A percentile compares a stretch with the other conserved stretches of the same genome.
Conservation (phyloP, 1,139 yeast genomes). For the Kurtzmaniella quercitrusa region DNA sequence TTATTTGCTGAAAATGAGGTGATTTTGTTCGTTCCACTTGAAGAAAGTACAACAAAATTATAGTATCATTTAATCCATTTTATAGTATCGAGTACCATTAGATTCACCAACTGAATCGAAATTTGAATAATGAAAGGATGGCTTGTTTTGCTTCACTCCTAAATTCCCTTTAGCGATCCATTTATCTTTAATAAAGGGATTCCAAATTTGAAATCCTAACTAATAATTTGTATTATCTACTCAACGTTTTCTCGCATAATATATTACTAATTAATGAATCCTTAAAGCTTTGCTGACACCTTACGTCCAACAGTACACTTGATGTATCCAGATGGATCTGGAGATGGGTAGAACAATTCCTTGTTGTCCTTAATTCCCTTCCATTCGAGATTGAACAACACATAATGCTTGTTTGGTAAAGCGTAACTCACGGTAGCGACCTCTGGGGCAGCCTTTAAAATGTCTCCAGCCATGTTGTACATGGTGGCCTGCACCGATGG, state of each 20-base stretch:
- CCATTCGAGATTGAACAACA: conserved; percentile 77
- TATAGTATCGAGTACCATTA: no score
- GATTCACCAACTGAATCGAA: no score
- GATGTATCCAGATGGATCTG: conserved; percentile 91
- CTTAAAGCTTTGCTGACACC: conserved; percentile 36
- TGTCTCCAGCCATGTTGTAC: conserved; percentile 83
- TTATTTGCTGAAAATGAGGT: no score
- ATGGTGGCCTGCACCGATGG: conserved; percentile 93
- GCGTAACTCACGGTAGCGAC: conserved; percentile 64
- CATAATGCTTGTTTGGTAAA: conserved; percentile 88
- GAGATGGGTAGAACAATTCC: conserved; percentile 82
- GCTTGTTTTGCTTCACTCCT: no score
- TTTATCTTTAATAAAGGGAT: no score
- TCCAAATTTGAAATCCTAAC: no score
- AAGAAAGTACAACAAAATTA: no score
- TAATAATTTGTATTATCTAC: neutral
- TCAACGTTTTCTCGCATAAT: neutral
- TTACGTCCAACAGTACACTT: conserved; percentile 77
- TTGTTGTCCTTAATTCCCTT: conserved; percentile 77
- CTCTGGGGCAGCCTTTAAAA: conserved; percentile 54
- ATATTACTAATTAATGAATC: neutral
- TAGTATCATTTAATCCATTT: no score
- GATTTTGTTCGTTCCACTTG: no score
- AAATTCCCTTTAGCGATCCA: no score
- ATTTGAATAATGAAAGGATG: no score